Conservation (phyloP, 2,329 filamentous ascomycete species). For the Mollisia scopiformis region DNA sequence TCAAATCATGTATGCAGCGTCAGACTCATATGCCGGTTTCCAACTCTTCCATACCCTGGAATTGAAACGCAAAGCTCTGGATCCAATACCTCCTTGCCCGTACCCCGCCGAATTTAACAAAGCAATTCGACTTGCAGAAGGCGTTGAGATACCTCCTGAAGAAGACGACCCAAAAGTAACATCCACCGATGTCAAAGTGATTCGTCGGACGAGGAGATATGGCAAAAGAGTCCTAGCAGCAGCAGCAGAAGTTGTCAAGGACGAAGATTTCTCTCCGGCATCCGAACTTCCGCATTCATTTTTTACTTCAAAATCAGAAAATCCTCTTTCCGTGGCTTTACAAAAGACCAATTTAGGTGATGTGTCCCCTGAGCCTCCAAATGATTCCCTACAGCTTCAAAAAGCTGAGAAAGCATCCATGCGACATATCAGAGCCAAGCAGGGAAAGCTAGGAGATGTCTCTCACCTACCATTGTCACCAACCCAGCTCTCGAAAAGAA, state of each 20-base stretch:
- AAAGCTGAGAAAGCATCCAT: not conserved
- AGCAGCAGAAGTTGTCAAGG: not conserved
- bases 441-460: not conserved
- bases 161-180: conserved; percentile 31
- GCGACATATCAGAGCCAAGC: not conserved
- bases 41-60: conserved; percentile 77
- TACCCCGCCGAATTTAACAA: conserved; percentile 66
- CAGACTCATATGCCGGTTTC: conserved; percentile 80
- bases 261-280: not conserved
- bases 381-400: not conserved
- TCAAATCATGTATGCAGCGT: conserved; percentile 77
- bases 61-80: conserved; percentile 63
- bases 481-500: conserved; percentile 12
- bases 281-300: not conserved
- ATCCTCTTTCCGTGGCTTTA: too few species aligned
- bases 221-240: not conserved
- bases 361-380: too few species aligned
- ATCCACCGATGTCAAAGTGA: conserved; percentile 6
- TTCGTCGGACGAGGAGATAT: not conserved
- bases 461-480: conserved; percentile 20
- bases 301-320: not conserved
- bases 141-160: conserved; percentile 36
- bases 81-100: conserved; percentile 73
- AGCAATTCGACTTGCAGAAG: conserved; percentile 61
- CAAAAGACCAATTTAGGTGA: not conserved